Evolutionary conservation across 2,329 filamentous ascomycete genomes (phyloP).

Genomic region (Biscogniauxia sp.): DNA sequence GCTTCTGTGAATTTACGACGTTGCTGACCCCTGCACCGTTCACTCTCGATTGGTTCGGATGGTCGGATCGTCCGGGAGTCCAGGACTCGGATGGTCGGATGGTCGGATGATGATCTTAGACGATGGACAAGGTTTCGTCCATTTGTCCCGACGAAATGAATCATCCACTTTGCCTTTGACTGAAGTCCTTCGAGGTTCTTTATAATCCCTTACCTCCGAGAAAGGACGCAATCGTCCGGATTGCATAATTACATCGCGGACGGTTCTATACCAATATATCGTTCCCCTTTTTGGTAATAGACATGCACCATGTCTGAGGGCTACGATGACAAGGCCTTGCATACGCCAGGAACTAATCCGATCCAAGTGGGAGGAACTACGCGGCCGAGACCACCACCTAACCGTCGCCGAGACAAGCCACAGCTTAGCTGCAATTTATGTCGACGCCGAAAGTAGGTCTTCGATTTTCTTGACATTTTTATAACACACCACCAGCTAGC

Average conservation of each 20-base stretch:
- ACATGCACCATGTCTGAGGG: background rate
- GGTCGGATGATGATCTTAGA: constrained; percentile 11
- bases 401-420: constrained; percentile 23
- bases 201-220: background rate
- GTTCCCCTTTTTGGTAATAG: background rate
- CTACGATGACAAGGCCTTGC: constrained; percentile 7
- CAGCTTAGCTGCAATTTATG: constrained; percentile 23
- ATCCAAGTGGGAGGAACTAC: background rate
- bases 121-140: background rate
- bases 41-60: background rate
- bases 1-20: background rate
- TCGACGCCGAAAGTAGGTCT: constrained; percentile 20
- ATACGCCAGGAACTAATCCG: background rate
- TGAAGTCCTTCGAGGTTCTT: too few species aligned
- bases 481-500: background rate
- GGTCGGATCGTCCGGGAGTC: background rate
- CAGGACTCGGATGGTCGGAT: constrained; percentile 8
- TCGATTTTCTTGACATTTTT: background rate
- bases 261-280: background rate
- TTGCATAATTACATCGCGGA: background rate
- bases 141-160: background rate
- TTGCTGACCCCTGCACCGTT: background rate
- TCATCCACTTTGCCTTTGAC: background rate
- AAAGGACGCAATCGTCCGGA: background rate
- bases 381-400: constrained; percentile 20